phyloP scores from a whole-genome alignment of 176 grass and related monocot species.

The Secale cereale region DNA sequence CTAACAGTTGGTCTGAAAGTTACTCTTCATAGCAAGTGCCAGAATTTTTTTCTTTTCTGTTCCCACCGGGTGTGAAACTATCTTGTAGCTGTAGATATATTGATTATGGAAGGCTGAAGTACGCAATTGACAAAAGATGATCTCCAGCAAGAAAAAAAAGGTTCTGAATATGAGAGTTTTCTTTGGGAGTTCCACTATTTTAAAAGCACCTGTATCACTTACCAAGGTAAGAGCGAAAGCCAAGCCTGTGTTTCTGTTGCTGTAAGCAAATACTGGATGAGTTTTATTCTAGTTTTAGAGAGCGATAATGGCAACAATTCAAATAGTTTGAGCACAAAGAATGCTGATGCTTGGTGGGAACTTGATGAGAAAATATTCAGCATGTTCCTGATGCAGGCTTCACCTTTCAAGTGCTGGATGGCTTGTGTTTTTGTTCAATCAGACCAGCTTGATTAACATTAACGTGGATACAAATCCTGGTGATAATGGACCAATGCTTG shows the following conservation, averaged over 20 bases:
- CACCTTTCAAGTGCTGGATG: not conserved
- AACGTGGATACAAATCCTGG: not conserved
- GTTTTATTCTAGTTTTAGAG: conserved; percentile 20
- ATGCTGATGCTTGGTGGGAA: conserved; percentile 9
- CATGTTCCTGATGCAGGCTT: not conserved
- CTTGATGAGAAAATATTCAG: not conserved
- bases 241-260: conserved; percentile 10
- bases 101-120: conserved; percentile 43
- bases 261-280: conserved; percentile 20
- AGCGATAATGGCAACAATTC: conserved; percentile 6
- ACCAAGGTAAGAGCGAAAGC: conserved; percentile 38
- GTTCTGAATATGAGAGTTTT: conserved; percentile 50
- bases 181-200: conserved; percentile 49
- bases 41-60: conserved; percentile 42
- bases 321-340: conserved; percentile 13
- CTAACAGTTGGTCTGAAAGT: conserved; percentile 53
- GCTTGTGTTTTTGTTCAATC: not conserved
- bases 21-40: conserved; percentile 45
- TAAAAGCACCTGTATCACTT: conserved; percentile 36
- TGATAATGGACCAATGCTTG: not conserved
- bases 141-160: conserved; percentile 42
- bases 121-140: conserved; percentile 31
- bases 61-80: conserved; percentile 30
- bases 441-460: not conserved
- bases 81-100: conserved; percentile 57